Evolutionary conservation across 257 asterid species (phyloP), one percentile per base, ranked within the genome.

Genomic region (Nicotiana paniculata): DNA sequence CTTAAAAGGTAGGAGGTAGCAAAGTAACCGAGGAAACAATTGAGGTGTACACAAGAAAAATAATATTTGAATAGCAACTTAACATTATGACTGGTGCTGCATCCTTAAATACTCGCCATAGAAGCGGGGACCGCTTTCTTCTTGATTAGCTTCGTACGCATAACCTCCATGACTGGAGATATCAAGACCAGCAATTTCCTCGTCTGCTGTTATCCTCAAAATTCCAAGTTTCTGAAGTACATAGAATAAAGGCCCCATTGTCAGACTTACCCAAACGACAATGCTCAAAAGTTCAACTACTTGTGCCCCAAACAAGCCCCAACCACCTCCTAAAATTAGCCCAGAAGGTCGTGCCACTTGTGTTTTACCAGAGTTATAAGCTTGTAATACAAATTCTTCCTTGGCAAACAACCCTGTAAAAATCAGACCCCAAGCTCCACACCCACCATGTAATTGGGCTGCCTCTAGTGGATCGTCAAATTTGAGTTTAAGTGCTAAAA

Each of bases 111-210:
- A 92, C 1, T 92, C 94, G 7, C 86, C 90, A 66, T 88, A 92
- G 72, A 83, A 79, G 35, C 89, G 68, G 15, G 91, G 89, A 30
- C 85, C 89, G 26, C 76, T 72, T 72, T 86, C 90, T 6, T 91
- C 97, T 2, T 93, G 96, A 63, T 87, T 88, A 55, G 58, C 67
- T 21, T 91, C 92, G 26, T 93, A 94, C 0, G 97, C 98, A 9
- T 92, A 90, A 4, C 98, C 98, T 9, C 98, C 98, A 48, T 94
- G 98, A 7, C 98, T 92, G 92, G 98, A 92, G 88, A 90, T 13
- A 88, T 94, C 98, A 97, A 94, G 93, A 88, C 98, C 98, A 90
- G 97, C 92, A 88, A 90, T 21, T 77, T 94, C 98, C 63, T 94
- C 98, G 1, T 94, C 96, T 26, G 87, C 79, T 1, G 98, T 92